These are phyloP conservation scores for Knoxdaviesia capensis DNA, from an alignment of 2,329 filamentous ascomycete genomes.

Conservation along the genomic window DNA sequence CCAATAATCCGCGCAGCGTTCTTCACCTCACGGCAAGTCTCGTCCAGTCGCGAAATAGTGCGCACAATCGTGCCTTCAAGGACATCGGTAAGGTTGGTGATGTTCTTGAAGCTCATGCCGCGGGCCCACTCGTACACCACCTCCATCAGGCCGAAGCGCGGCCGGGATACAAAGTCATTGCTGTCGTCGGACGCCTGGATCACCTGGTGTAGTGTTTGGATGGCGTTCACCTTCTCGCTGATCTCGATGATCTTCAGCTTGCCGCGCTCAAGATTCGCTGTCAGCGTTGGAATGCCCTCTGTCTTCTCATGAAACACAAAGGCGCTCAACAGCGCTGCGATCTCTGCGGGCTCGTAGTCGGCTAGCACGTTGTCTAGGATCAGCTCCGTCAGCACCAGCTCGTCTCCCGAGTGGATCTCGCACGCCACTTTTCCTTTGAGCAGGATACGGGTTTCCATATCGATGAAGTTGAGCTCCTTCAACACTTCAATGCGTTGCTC, in stretches of 20 bases:
- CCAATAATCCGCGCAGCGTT: slow-evolving; percentile 91
- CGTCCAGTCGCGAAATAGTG: slow-evolving; percentile 82
- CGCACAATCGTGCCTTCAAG: slow-evolving; percentile 93
- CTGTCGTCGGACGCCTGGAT: slow-evolving; percentile 77
- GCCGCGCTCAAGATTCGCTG: slow-evolving; percentile 61
- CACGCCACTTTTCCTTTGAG: slow-evolving; percentile 97
- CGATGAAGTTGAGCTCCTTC: slow-evolving; percentile 81
- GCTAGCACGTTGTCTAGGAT: slow-evolving; percentile 93
- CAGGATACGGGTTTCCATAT: slow-evolving; percentile 69
- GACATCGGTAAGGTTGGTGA: slow-evolving; percentile 87
- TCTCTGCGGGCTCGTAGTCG: slow-evolving; percentile 89
- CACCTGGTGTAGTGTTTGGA: slow-evolving; percentile 81
- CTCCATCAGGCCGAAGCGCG: slow-evolving; percentile 84
- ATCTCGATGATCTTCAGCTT: slow-evolving; percentile 75
- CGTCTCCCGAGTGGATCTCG: slow-evolving; percentile 92
- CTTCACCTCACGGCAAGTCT: slow-evolving; percentile 93
- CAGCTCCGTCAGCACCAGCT: slow-evolving; percentile 86
- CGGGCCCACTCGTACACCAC: slow-evolving; percentile 97
- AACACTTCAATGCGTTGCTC: slow-evolving; percentile 85
- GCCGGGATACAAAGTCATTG: slow-evolving; percentile 75
- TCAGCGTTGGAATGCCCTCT: slow-evolving; percentile 58
- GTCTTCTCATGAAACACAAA: slow-evolving; percentile 99
- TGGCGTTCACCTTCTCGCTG: slow-evolving; percentile 76
- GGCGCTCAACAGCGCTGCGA: slow-evolving; percentile 76
- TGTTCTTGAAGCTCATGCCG: slow-evolving; percentile 96